Evolutionary conservation across 2,329 filamentous ascomycete species (phyloP).

Genomic region (Epichloe hybrida): DNA sequence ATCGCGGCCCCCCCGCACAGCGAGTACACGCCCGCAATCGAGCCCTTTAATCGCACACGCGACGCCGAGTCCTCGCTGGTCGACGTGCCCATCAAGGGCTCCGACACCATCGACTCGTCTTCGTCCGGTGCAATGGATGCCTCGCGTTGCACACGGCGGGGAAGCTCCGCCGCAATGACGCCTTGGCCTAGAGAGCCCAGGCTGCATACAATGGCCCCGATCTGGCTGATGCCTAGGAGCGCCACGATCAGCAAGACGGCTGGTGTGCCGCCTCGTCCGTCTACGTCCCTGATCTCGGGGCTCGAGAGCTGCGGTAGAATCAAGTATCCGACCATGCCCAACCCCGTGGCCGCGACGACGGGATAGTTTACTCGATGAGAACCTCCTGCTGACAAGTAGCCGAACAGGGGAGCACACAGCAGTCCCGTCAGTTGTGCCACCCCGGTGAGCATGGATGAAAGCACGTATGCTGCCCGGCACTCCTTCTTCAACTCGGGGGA

Average conservation of each 20-base stretch:
- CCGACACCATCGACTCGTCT: constrained; percentile 20
- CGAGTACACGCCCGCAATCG: constrained; percentile 88
- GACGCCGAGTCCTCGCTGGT: constrained; percentile 24
- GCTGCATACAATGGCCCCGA: constrained; percentile 90
- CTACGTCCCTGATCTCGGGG: constrained; percentile 54
- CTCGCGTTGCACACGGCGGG: constrained; percentile 12
- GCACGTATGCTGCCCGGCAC: constrained; percentile 74
- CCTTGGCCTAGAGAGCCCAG: constrained; percentile 77
- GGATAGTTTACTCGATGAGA: constrained; percentile 57
- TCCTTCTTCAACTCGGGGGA: constrained; percentile 66
- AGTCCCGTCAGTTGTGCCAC: constrained; percentile 79
- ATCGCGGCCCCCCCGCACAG: constrained; percentile 85
- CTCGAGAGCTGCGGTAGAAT: constrained; percentile 63
- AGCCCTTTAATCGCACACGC: constrained; percentile 64
- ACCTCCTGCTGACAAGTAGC: constrained; percentile 65
- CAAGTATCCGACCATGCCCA: constrained; percentile 68
- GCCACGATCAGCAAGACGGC: constrained; percentile 64
- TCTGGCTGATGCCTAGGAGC: constrained; percentile 82
- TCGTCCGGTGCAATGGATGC: constrained; percentile 21
- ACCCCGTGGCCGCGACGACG: constrained; percentile 54
- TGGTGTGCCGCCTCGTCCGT: constrained; percentile 52
- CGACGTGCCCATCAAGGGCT: constrained; percentile 24
- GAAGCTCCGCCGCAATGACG: constrained; percentile 44
- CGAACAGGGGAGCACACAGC: constrained; percentile 79
- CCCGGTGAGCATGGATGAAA: constrained; percentile 77